A percentile compares a stretch with the other conserved stretches of the same genome.
These are phyloP conservation scores for Fusarium nisikadoi DNA, from an alignment of 2,329 filamentous ascomycete genomes.

Conservation along the genomic window DNA sequence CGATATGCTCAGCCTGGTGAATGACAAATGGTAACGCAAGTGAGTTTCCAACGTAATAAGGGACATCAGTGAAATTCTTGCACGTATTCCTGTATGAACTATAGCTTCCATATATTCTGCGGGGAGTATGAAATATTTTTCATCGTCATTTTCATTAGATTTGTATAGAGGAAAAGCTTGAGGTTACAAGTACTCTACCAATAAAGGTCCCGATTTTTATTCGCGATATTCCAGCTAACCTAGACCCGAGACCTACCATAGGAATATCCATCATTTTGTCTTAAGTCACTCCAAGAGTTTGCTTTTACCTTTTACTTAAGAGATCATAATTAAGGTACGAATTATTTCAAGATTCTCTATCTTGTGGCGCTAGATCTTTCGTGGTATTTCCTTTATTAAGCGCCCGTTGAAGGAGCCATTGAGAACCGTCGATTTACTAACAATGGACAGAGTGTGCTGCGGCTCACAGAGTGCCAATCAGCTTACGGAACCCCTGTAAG, in stretches of 20 bases:
- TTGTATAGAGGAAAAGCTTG: not conserved
- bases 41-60: not conserved
- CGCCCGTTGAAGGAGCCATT: not conserved
- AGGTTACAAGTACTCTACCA: not conserved
- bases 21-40: not conserved
- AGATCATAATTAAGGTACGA: rapidly evolving
- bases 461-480: slow-evolving; percentile 16
- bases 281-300: not conserved
- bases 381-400: not conserved
- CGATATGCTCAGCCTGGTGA: slow-evolving; percentile 5
- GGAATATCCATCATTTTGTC: not conserved
- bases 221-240: not conserved
- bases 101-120: no score
- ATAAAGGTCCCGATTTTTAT: not conserved
- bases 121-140: rapidly evolving
- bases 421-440: not conserved
- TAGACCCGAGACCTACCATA: not conserved
- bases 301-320: not conserved
- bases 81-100: no score
- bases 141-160: not conserved
- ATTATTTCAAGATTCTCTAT: rapidly evolving
- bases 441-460: not conserved
- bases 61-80: not conserved
- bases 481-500: slow-evolving; percentile 26
- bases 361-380: not conserved